Conservation (phyloP, 306 rosid species). For the Rosa multiflora region DNA sequence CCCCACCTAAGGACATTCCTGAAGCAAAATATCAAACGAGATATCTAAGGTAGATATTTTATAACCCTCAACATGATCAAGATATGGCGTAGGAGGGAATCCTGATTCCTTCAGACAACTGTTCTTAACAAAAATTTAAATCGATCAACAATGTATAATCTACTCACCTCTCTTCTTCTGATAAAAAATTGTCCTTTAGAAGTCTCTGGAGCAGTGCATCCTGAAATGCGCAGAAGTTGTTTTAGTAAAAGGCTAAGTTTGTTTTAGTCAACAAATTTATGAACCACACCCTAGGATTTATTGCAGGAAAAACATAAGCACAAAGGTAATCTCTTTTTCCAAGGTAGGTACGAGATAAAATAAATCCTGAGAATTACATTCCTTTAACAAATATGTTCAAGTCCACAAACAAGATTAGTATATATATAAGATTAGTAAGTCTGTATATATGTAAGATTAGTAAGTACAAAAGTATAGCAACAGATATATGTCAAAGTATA, state of each 20-base stretch:
- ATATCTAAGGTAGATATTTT: background rate
- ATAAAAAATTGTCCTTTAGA: slow-evolving; percentile 52
- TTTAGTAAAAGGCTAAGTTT: background rate
- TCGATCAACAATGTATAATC: slow-evolving; percentile 23
- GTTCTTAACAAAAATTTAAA: background rate
- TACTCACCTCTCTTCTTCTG: slow-evolving; percentile 78
- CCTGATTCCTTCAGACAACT: slow-evolving; percentile 22
- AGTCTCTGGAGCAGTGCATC: slow-evolving; percentile 86
- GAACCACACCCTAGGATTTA: background rate
- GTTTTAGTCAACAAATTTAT: slow-evolving; percentile 2
- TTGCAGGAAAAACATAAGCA: background rate
- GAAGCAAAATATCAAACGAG: slow-evolving; percentile 29
- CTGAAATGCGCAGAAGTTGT: slow-evolving; percentile 41
- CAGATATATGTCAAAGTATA: no score
- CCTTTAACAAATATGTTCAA: background rate
- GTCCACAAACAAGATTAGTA: background rate
- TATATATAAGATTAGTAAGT: no score
- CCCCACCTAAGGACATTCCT: slow-evolving; percentile 97
- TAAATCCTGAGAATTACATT: no score
- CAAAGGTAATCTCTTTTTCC: no score
- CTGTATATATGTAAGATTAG: no score
- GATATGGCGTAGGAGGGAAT: background rate
- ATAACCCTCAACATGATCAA: background rate
- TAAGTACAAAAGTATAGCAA: no score
- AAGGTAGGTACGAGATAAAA: no score